Evolutionary conservation across 352 stramenopile species (phyloP).

Genomic region (Phytophthora megakarya): DNA sequence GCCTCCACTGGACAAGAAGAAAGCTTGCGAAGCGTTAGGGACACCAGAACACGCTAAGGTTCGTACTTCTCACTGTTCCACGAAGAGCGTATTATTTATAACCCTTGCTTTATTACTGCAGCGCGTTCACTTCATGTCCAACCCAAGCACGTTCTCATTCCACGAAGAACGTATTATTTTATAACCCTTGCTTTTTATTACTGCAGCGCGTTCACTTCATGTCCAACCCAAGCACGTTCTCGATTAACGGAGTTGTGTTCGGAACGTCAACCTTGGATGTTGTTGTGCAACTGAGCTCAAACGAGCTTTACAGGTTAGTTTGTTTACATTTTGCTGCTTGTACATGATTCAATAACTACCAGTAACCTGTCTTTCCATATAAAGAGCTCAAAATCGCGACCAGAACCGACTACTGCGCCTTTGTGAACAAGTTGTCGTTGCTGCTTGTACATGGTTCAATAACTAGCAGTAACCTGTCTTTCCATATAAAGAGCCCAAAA

Average conservation of each 20-base stretch:
- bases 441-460: not conserved
- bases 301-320: constrained; percentile 67
- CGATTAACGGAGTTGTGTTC: constrained; percentile 94
- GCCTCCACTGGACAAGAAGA: constrained; percentile 91
- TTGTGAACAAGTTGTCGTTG: constrained; percentile 79
- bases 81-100: not conserved
- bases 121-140: constrained; percentile 94
- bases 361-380: not conserved
- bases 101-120: constrained; percentile 25
- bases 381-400: constrained; percentile 51
- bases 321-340: not conserved
- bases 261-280: constrained; percentile 94
- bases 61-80: not conserved
- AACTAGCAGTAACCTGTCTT: not conserved
- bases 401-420: constrained; percentile 80
- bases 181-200: no score
- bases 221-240: constrained; percentile 95
- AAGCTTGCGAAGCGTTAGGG: constrained; percentile 73
- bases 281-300: constrained; percentile 85
- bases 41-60: constrained; percentile 66
- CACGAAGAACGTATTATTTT: no score
- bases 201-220: constrained; percentile 95
- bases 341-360: not conserved
- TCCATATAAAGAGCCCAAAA: constrained; percentile 43
- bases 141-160: constrained; percentile 95